Percentiles rank a stretch among this genome's conserved stretches.
phyloP scores from a whole-genome alignment of 2,329 filamentous ascomycete genomes.

The Sporothrix dimorphospora region DNA sequence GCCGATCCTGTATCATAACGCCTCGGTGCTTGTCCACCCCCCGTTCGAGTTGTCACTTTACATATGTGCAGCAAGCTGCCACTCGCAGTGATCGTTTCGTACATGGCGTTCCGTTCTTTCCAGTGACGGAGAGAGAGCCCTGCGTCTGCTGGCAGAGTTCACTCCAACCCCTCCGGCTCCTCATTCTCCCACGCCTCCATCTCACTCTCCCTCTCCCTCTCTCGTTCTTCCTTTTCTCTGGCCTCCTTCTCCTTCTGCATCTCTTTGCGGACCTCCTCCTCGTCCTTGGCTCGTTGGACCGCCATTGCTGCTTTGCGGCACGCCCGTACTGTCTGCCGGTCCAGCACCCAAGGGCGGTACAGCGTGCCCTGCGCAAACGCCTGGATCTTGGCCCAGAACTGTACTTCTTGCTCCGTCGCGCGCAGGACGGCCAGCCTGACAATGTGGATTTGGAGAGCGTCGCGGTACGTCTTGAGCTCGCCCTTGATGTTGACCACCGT shows the following conservation, averaged over 20 bases:
- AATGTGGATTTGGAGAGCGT: constrained; percentile 52
- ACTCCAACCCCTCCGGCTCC: background rate
- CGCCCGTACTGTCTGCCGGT: constrained; percentile 51
- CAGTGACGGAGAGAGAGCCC: too few species aligned
- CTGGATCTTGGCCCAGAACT: constrained; percentile 60
- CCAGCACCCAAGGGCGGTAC: constrained; percentile 58
- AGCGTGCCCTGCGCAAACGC: constrained; percentile 57
- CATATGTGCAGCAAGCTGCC: too few species aligned
- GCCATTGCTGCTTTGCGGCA: constrained; percentile 53
- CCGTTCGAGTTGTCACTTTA: background rate
- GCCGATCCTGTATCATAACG: background rate
- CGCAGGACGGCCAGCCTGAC: constrained; percentile 53
- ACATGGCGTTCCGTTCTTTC: too few species aligned
- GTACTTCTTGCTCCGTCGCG: constrained; percentile 60
- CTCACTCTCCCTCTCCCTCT: background rate
- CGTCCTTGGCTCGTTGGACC: background rate
- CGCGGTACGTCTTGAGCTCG: constrained; percentile 50
- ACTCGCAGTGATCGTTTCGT: too few species aligned
- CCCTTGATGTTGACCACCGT: constrained; percentile 62
- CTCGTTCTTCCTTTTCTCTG: background rate
- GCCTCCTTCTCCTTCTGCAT: background rate
- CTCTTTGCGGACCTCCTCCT: background rate
- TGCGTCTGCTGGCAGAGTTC: too few species aligned
- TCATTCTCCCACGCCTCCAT: background rate
- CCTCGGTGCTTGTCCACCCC: background rate